Evolutionary conservation across 2,329 filamentous ascomycete genomes (phyloP).

Genomic region (Akanthomyces dipterigenus): DNA sequence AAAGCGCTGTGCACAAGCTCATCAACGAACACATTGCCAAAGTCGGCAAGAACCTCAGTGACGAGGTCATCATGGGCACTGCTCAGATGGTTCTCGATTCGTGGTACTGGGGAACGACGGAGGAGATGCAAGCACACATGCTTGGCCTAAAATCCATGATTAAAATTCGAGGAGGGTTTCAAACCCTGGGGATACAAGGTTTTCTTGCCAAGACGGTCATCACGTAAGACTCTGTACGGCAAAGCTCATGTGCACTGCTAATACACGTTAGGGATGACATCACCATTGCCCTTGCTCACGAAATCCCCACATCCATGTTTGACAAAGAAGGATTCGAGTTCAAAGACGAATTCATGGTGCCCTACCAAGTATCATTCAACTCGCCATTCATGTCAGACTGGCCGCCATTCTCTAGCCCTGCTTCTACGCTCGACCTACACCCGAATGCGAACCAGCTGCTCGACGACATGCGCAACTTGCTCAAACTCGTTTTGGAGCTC

Average conservation of each 20-base stretch:
- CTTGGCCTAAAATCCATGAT: conserved; percentile 43
- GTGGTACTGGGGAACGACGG: conserved; percentile 46
- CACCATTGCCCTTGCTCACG: conserved; percentile 41
- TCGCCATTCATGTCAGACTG: conserved; percentile 39
- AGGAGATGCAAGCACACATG: conserved; percentile 40
- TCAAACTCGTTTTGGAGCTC: conserved; percentile 36
- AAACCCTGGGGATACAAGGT: conserved; percentile 38
- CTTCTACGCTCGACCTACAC: conserved; percentile 37
- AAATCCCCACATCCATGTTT: conserved; percentile 36
- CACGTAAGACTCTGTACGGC: conserved; percentile 29
- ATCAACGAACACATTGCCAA: conserved; percentile 41
- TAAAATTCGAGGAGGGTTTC: conserved; percentile 37
- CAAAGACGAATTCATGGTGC: conserved; percentile 28
- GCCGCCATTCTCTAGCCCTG: conserved; percentile 35
- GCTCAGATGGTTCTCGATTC: conserved; percentile 44
- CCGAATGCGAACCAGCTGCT: conserved; percentile 41
- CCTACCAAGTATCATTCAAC: conserved; percentile 38
- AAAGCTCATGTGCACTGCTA: conserved; percentile 10
- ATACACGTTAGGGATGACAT: conserved; percentile 34
- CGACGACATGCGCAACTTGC: conserved; percentile 43
- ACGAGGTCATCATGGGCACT: conserved; percentile 41
- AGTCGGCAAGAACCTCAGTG: conserved; percentile 30
- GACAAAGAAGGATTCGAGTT: conserved; percentile 36
- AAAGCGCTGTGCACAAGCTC: conserved; percentile 35
- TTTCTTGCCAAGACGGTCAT: conserved; percentile 42